Evolutionary conservation across 2,329 filamentous ascomycete genomes (phyloP), one percentile per base, ranked within the genome.

Genomic region (Phialocephala sp.): DNA sequence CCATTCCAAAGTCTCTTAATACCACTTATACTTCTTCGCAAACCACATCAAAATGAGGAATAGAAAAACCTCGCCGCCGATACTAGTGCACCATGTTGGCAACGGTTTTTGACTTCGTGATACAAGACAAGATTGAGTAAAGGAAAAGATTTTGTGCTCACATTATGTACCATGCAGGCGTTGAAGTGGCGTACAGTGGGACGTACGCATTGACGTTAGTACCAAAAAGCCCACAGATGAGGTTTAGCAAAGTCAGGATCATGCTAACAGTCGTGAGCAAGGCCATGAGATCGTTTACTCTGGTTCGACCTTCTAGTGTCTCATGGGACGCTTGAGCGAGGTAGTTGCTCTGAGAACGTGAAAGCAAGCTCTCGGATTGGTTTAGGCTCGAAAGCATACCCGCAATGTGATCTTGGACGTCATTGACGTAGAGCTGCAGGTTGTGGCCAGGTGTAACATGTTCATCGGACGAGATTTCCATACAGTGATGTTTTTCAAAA

Each of bases 361-460:
- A 92, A 60, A 97, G 85, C 84, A 98, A 97, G 84, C 97, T 97
- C 77, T 98, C 94, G 73, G 96, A 97, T 77, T 97, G 94, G 0
- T 88, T 87, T 72, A 98, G 79, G 78, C 96, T 97, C 72, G 91
- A 94, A 85, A 97, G 95, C 93, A 97, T 97, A 56, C 94, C 97
- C 64, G 97, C 91, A 54, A 97, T 93, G 85, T 98, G 94, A 79
- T 98, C 94, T 79, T 97, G 94, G 68, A 97, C 97, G 80, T 98
- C 94, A 74, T 91, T 92, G 41, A 98, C 86, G 76, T 97, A 98
- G 75, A 97, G 86, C 37, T 93, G 94, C 70, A 98, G 96, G 76
- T 97, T 94, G 80, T 94, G 94, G 58, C 93, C 91, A 2, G 94
- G 94, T 1, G 94, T 96, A 60, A 97, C 90, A 70, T 92, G 90